A percentile compares a stretch with the other conserved stretches of the same genome.
Conservation (phyloP, 2,329 filamentous ascomycete species). For the Aspergillus sp. region DNA sequence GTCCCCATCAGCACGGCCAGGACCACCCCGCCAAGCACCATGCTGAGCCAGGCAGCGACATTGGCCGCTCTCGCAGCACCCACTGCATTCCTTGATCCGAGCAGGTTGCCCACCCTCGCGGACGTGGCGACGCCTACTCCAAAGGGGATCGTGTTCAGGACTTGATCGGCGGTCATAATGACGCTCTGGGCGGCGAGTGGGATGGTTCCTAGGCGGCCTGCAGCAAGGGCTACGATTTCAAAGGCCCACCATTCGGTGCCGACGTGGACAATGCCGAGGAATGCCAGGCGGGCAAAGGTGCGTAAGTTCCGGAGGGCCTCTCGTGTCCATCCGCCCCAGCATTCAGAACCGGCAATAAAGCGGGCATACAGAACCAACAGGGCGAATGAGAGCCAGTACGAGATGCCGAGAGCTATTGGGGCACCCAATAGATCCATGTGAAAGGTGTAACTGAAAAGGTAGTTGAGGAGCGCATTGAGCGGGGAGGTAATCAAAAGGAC, state of each 20-base stretch:
- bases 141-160: slow-evolving; percentile 83
- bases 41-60: slow-evolving; percentile 70
- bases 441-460: slow-evolving; percentile 71
- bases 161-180: slow-evolving; percentile 86
- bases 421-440: slow-evolving; percentile 73
- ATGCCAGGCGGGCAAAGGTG: slow-evolving; percentile 71
- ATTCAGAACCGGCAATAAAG: slow-evolving; percentile 69
- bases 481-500: slow-evolving; percentile 62
- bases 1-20: slow-evolving; percentile 68
- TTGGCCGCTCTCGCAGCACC: slow-evolving; percentile 73
- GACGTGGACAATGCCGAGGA: slow-evolving; percentile 77
- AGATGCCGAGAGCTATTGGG: slow-evolving; percentile 77
- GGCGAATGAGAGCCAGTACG: slow-evolving; percentile 81
- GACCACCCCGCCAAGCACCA: slow-evolving; percentile 66
- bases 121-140: slow-evolving; percentile 81
- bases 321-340: slow-evolving; percentile 74
- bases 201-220: slow-evolving; percentile 75
- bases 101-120: slow-evolving; percentile 73
- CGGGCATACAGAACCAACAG: slow-evolving; percentile 71
- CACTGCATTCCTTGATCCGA: slow-evolving; percentile 65
- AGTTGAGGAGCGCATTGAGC: slow-evolving; percentile 59
- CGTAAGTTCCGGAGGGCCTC: slow-evolving; percentile 65
- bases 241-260: slow-evolving; percentile 96
- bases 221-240: slow-evolving; percentile 82
- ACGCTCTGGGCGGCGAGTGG: slow-evolving; percentile 80